Evolutionary conservation across 768 basidiomycete species (phyloP), one percentile per base, ranked within the genome.

Genomic region (Termitomyces sp.): DNA sequence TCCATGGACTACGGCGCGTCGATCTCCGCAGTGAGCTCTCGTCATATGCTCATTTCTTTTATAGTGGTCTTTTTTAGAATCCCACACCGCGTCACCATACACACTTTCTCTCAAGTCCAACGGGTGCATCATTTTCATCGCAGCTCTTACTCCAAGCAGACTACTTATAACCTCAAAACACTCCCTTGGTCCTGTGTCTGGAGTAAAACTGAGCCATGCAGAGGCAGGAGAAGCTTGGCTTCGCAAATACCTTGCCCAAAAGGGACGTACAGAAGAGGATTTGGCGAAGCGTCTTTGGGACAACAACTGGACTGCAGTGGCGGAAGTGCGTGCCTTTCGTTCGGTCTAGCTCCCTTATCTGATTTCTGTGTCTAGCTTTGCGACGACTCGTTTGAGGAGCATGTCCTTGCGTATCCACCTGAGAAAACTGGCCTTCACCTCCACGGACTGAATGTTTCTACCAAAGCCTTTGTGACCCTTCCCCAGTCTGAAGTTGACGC

Each of bases 381-480:
- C 67, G 97, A 99, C 64, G 97, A 99, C 70, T 81, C 80, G 0
- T 98, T 98, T 68, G 96, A 99, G 64, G 96, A 98, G 66, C 97
- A 99, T 64, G 96, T 98, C 53, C 79, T 99, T 0, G 74, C 83
- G 0, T 96, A 93, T 65, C 73, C 91, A 0, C 77, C 83, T 3
- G 86, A 96, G 19, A 82, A 83, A 56, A 90, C 93, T 0, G 96
- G 95, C 3, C 82, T 98, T 0, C 93, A 98, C 63, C 79, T 98
- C 0, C 97, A 98, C 72, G 96, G 96, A 2, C 74, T 98, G 47
- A 98, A 98, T 65, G 71, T 77, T 50, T 83, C 81, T 58, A 73
- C 81, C 4, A 78, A 77, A 51, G 74, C 70, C 2, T 95, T 98
- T 69, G 68, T 72, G 30, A 96, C 94, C 0, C 79, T 87, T 51